A percentile compares a stretch with the other conserved stretches of the same genome.
phyloP scores from a whole-genome alignment of 2,329 filamentous ascomycete genomes.

The Clarireedia homoeocarpa region DNA sequence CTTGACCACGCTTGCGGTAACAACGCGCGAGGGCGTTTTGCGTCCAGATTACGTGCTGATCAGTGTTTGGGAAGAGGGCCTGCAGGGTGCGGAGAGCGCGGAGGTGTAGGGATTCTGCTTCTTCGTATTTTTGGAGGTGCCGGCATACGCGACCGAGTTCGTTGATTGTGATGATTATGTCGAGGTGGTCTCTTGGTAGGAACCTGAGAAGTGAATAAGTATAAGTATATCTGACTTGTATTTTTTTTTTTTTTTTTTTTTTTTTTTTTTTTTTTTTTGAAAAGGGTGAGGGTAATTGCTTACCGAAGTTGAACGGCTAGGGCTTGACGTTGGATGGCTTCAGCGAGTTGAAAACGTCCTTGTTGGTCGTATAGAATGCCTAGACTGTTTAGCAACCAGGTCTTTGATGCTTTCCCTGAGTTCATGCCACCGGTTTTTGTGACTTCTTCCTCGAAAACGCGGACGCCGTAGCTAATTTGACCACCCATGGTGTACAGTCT shows the following conservation, averaged over 20 bases:
- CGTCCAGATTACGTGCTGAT: conserved; percentile 7
- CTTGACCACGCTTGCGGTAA: neutral
- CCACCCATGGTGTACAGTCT: conserved; percentile 7
- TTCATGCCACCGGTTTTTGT: conserved; percentile 7
- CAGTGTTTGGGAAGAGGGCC: neutral
- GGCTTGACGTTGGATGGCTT: conserved; percentile 8
- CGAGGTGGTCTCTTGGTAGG: conserved; percentile 3
- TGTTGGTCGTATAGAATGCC: conserved; percentile 10
- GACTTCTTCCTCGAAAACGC: conserved; percentile 6
- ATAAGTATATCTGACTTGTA: neutral
- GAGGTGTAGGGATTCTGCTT: conserved; percentile 3
- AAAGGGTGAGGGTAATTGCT: neutral
- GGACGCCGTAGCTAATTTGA: conserved; percentile 3
- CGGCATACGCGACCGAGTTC: conserved; percentile 8
- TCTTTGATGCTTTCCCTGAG: conserved; percentile 6
- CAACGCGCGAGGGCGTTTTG: conserved; percentile 5
- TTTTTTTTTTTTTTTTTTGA: too few species aligned
- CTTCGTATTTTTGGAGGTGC: conserved; percentile 1
- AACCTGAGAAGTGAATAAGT: neutral
- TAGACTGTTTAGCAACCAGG: conserved; percentile 6
- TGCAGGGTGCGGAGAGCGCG: neutral
- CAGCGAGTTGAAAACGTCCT: conserved; percentile 3
- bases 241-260: too few species aligned
- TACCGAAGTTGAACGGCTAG: conserved; percentile 7
- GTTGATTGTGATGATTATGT: conserved; percentile 8